Conservation (phyloP, 805 yeast species). For the Metschnikowia kofuensis region DNA sequence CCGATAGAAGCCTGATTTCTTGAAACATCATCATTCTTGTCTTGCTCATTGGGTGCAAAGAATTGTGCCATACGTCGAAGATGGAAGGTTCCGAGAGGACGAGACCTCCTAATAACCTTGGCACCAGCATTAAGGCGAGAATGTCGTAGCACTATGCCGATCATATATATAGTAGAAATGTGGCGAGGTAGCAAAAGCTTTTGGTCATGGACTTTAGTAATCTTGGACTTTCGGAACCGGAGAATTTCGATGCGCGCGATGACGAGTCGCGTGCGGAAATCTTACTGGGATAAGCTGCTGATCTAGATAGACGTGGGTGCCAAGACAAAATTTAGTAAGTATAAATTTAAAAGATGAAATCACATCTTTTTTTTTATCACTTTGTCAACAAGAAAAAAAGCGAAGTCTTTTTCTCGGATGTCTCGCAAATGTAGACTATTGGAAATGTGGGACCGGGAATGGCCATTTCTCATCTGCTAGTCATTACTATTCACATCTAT, state of each 20-base stretch:
- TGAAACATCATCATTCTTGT: neutral
- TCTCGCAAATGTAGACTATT: no score
- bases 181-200: neutral
- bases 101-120: neutral
- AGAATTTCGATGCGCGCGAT: constrained; percentile 2
- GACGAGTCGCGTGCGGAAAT: constrained; percentile 2
- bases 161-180: neutral
- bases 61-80: constrained; percentile 6
- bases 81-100: neutral
- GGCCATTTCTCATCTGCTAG: no score
- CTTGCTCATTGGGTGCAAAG: constrained; percentile 10
- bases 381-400: no score
- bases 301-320: no score
- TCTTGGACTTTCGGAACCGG: neutral
- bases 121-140: neutral
- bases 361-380: no score
- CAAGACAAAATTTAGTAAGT: no score
- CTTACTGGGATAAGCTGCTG: neutral
- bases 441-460: no score
- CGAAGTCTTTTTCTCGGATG: no score
- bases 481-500: neutral
- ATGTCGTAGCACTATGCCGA: constrained; percentile 1
- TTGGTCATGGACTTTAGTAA: neutral
- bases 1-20: neutral
- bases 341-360: no score